phyloP scores from a whole-genome alignment of 176 grass and related monocot genomes.

The Oryza glumipatula region DNA sequence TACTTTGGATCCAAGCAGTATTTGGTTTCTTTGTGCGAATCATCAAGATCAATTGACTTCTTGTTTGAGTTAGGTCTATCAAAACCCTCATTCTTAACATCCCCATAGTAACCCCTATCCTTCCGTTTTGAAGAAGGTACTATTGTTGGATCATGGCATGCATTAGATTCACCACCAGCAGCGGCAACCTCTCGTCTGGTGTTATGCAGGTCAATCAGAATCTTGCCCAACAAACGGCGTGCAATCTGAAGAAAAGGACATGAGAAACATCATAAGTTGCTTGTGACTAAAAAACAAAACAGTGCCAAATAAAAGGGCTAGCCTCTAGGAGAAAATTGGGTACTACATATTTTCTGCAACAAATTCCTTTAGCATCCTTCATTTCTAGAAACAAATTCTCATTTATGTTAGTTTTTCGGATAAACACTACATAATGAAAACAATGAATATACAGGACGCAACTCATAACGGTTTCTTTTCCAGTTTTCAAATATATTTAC shows the following conservation, averaged over 20 bases:
- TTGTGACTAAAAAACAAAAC: conserved; percentile 27
- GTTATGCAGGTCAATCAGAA: conserved; percentile 92
- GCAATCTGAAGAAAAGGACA: conserved; percentile 70
- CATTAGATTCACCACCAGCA: conserved; percentile 58
- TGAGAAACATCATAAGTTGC: conserved; percentile 14
- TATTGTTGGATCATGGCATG: conserved; percentile 41
- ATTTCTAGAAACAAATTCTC: conserved; percentile 13
- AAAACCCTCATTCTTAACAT: conserved; percentile 50
- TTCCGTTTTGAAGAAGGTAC: conserved; percentile 49
- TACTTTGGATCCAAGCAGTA: conserved; percentile 98
- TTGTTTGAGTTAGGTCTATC: conserved; percentile 55
- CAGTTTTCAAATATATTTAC: background rate
- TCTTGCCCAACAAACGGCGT: conserved; percentile 87
- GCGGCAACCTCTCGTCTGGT: conserved; percentile 77
- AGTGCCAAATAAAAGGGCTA: background rate
- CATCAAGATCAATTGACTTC: conserved; percentile 58
- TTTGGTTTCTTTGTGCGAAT: conserved; percentile 87
- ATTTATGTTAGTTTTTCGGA: background rate
- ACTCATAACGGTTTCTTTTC: conserved; percentile 8
- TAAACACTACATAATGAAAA: conserved; percentile 16
- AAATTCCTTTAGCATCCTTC: conserved; percentile 18
- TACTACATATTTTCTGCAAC: conserved; percentile 20
- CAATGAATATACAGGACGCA: conserved; percentile 19
- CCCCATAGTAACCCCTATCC: conserved; percentile 52
- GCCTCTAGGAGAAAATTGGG: background rate